Conservation (phyloP, 1,284 basidiomycete species). For the Schizophyllum commune region DNA sequence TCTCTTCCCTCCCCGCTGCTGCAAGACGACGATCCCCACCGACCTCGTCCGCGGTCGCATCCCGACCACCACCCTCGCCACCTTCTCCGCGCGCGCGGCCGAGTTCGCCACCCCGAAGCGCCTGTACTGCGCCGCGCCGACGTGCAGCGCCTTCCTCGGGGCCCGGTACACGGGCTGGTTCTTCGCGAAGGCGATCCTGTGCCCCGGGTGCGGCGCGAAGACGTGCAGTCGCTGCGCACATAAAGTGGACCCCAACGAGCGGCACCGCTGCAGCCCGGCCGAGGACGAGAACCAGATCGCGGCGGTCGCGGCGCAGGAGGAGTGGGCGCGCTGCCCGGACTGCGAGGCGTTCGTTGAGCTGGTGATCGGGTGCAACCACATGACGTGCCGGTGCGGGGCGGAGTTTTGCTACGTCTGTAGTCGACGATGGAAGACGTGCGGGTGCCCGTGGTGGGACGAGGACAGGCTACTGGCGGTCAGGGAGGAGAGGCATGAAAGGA, state of each 20-base stretch:
- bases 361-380: constrained; percentile 38
- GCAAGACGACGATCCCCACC: constrained; percentile 23
- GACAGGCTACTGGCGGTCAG: constrained; percentile 11
- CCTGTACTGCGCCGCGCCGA: constrained; percentile 31
- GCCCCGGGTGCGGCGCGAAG: constrained; percentile 25
- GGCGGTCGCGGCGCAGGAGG: constrained; percentile 31
- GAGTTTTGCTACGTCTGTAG: constrained; percentile 50
- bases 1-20: constrained; percentile 21
- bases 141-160: constrained; percentile 47
- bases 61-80: constrained; percentile 8
- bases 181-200: constrained; percentile 13
- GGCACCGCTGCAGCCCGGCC: constrained; percentile 29
- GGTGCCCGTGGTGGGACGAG: constrained; percentile 51
- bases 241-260: constrained; percentile 21
- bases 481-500: background rate
- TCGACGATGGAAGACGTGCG: constrained; percentile 42
- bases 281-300: constrained; percentile 26
- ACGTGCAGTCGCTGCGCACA: constrained; percentile 41
- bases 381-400: constrained; percentile 39
- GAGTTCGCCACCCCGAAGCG: constrained; percentile 32
- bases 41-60: constrained; percentile 11
- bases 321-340: constrained; percentile 43
- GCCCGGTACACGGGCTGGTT: constrained; percentile 20
- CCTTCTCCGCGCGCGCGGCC: constrained; percentile 19
- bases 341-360: constrained; percentile 38